phyloP scores from a whole-genome alignment of 2,329 filamentous ascomycete genomes.

The Trichoderma afroharzianum region DNA sequence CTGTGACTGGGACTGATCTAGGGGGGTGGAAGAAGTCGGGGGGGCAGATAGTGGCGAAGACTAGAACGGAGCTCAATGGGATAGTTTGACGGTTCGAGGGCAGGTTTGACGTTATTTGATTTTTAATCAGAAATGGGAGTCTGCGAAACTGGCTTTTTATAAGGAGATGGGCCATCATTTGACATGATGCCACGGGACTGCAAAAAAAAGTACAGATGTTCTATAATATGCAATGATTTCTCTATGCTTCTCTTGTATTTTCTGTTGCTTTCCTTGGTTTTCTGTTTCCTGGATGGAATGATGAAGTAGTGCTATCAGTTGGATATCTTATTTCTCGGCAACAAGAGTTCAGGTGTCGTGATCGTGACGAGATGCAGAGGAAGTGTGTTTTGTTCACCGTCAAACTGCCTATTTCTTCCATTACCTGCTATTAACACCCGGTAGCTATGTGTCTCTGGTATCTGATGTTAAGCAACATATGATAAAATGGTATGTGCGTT shows the following conservation, averaged over 20 bases:
- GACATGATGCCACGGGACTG: neutral
- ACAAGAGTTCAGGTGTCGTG: neutral
- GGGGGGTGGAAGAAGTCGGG: neutral
- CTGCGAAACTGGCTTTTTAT: neutral
- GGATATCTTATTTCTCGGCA: neutral
- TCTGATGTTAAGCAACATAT: no score
- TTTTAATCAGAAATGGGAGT: neutral
- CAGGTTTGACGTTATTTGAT: neutral
- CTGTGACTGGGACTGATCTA: conserved; percentile 1
- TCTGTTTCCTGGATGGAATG: neutral
- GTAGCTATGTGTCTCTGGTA: no score
- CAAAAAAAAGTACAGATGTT: conserved; percentile 5
- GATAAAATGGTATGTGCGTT: no score
- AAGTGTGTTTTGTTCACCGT: neutral
- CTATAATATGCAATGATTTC: neutral
- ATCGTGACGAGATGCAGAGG: neutral
- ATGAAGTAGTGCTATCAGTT: neutral
- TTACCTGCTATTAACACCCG: no score
- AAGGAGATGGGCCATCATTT: neutral
- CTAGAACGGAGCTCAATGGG: neutral
- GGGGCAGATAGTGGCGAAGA: neutral
- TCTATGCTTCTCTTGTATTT: neutral
- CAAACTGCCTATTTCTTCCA: no score
- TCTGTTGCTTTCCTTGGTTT: neutral
- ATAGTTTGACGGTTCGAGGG: neutral